Evolutionary conservation across 225 moss, liverwort and hornwort genomes (phyloP).

Genomic region (Thuidium tamariscinum): DNA sequence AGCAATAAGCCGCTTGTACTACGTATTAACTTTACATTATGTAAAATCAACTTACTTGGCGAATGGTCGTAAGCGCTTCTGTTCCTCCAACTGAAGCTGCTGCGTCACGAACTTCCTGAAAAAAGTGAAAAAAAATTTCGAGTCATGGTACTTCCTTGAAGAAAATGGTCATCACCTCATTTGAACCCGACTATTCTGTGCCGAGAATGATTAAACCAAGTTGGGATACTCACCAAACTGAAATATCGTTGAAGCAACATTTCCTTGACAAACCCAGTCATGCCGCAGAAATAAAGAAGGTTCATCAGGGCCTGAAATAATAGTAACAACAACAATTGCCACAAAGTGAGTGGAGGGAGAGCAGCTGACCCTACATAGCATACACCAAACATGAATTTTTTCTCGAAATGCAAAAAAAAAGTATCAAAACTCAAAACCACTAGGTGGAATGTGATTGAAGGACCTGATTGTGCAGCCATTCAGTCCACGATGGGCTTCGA

Average conservation of each 20-base stretch:
- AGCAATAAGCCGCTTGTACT: not conserved
- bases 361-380: not conserved
- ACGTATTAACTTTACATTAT: not conserved
- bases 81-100: conserved; percentile 10
- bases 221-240: conserved; percentile 36
- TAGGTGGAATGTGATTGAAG: not conserved
- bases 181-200: not conserved
- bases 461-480: conserved; percentile 95
- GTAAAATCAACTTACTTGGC: conserved; percentile 20
- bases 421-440: not conserved
- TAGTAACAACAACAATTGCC: not conserved
- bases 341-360: not conserved
- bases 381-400: not conserved
- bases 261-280: conserved; percentile 81
- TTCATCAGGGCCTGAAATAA: conserved; percentile 53
- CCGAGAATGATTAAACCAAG: not conserved
- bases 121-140: not conserved
- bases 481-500: conserved; percentile 82
- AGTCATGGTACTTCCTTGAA: not conserved
- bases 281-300: conserved; percentile 82
- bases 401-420: not conserved
- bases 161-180: not conserved
- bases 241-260: conserved; percentile 77
- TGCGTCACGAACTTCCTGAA: conserved; percentile 52
- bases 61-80: conserved; percentile 30